Evolutionary conservation across 1,284 basidiomycete species (phyloP), one percentile per base, ranked within the genome.

Genomic region (Moesziomyces aphidis): DNA sequence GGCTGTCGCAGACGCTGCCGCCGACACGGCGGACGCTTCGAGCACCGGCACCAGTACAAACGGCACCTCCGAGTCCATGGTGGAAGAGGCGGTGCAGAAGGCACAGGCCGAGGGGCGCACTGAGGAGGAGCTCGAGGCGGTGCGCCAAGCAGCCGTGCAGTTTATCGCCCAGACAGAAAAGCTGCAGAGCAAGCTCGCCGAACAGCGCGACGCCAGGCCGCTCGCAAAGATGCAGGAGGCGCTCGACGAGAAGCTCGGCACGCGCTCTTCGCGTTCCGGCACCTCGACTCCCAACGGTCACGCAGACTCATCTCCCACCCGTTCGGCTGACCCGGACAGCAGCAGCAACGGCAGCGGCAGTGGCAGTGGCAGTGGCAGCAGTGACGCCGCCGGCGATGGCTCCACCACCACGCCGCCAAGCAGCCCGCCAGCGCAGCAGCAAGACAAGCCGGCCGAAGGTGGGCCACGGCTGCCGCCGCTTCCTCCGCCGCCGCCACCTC

Each of bases 131-230:
- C 15, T 63, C 26, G 42, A 60, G 44, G 59, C 56, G 1, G 47
- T 61, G 11, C 50, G 63, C 1, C 24, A 70, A 42, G 67, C 72
- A 4, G 67, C 66, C n/a, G 56, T 49, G 31, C 63, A 67, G 17
- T 55, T 75, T 23, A 67, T 55, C 17, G 65, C 56, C 1, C 72
- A 75, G 44, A 63, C 63, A 2, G 62, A 73, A 45, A 67, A 65
- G 55, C 61, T 77, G 47, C 67, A 68, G 48, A 65, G 61, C 50
- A 69, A 57, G 50, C 87, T 97, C 21, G 91, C 93, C 77, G 91
- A 93, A 49, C 92, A 96, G 79, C 88, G 94, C 4, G 92, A 94
- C 79, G 90, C 92, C 65, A 88, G 95, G 42, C 95, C 95, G 2
- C 85, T 97, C 43, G 93, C 93, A 15, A 94, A 92, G 87, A 91